Base-by-base conservation (phyloP, 805 yeast species). In the Citeromyces nyonsensis region DNA sequence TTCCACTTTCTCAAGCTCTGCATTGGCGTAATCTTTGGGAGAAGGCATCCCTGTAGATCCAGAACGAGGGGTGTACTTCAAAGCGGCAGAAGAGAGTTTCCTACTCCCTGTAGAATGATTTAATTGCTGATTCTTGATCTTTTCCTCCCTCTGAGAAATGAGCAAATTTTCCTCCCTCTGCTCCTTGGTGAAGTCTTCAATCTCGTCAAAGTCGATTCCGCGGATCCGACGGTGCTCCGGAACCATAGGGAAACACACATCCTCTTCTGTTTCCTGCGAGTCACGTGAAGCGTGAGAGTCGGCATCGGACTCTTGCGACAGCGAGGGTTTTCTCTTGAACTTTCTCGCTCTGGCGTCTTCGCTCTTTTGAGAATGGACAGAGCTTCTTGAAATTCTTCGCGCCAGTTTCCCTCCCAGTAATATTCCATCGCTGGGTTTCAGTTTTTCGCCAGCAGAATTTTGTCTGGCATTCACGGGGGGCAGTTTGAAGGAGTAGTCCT, bases 241-340 rank as follows among this genome's bases (percentile, higher is more conserved):
- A 32, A 73, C 58, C 83, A 84, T 78, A 2, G 97, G 97, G 55
- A 86, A 86, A 61, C 97, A 88, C 29, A 88, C 98, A 66, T 88
- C 97, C 49, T 84, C 95, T 47, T 88, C 97, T 0, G 95, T 84
- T 48, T 85, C 95, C 43, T 82, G 94, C 4, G 86, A 75, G 12
- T 75, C 72, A 40, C 84, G 63, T 7, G 88, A 77, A 2, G 75
- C 80, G 42, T 72, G 81, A 2, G 86, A 78, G 42, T 69, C 78
- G 13, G 64, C 66, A 40, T 79, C 88, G n/a, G n/a, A n/a, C n/a
- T n/a, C n/a, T n/a, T n/a, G 38, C 84, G 27, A 57, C 52, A 10
- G 54, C 56, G 36, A 15, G 31, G 42, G 35, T 26, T 28, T 39
- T 43, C 33, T 33, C 43, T 20, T 36, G 15, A 31, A 37, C 35